Evolutionary conservation across 345 rosid genomes (phyloP), one percentile per base, ranked within the genome.

Genomic region (Stellera chamaejasme): DNA sequence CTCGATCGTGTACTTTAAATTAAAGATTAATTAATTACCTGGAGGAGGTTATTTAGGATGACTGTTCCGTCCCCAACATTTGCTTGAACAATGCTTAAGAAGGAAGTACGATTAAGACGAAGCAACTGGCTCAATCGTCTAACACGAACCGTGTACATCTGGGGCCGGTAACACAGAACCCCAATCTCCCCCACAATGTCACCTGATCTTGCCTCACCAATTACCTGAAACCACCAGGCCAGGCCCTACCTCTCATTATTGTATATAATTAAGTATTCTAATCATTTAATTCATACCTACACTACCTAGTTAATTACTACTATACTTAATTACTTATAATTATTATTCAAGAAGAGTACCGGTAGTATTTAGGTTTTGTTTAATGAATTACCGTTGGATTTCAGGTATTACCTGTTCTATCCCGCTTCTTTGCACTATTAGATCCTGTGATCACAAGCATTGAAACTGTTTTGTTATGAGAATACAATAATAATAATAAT

Each of bases 21-120:
- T n/a, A n/a, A n/a, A n/a, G n/a, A n/a, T n/a, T n/a, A n/a, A n/a
- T n/a, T 55, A 45, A 67, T 32, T 32, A 79, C 96, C 82, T 85
- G 84, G 68, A 89, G 91, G 68, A 83, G 84, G 66, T 89, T 89
- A 66, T 78, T 82, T 77, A 83, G 79, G 58, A 89, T 86, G 13
- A 86, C 69, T 27, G 92, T 79, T 48, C 95, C 97, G 56, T 89
- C 97, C 60, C 87, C 92, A 54, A 85, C 85, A 61, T 79, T 89
- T 51, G 95, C 74, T 64, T 82, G 89, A 56, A 89, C 79, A 42
- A 86, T 76, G 63, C 73, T 81, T 45, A 89, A 57, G 44, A 89
- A 77, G 10, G 82, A 41, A 0, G 97, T 80, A 2, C 95, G 92
- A 69, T 86, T 83, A 72, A 89, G 46, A 60, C 95, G 95, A 50